These are phyloP conservation scores for Nicotiana undulata DNA, from an alignment of 257 asterid genomes.

Conservation along the genomic window DNA sequence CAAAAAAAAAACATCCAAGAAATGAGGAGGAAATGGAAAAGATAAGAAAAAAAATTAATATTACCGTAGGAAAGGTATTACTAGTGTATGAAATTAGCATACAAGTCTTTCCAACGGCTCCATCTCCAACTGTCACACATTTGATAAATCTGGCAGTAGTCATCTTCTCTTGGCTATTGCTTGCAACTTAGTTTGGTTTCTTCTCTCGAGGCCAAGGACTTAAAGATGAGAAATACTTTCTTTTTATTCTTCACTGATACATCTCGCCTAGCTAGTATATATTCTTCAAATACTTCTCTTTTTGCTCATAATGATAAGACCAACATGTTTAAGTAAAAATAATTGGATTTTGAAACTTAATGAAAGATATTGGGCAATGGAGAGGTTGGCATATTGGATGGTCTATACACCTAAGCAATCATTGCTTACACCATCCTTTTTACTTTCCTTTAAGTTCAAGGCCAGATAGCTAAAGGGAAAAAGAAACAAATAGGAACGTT, in stretches of 20 bases:
- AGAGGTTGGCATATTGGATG: slow-evolving; percentile 22
- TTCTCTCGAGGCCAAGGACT: not conserved
- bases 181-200: not conserved
- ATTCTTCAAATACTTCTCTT: not conserved
- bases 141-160: slow-evolving; percentile 65
- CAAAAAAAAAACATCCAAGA: not conserved
- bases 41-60: not conserved
- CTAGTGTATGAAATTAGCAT: slow-evolving; percentile 86
- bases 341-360: slow-evolving; percentile 5
- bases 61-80: slow-evolving; percentile 70
- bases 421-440: slow-evolving; percentile 22
- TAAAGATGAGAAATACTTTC: not conserved
- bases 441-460: slow-evolving; percentile 52
- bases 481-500: not conserved
- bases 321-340: not conserved
- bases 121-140: slow-evolving; percentile 84
- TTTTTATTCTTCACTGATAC: not conserved
- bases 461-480: slow-evolving; percentile 6
- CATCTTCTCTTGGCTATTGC: slow-evolving; percentile 18
- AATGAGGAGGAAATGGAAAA: not conserved
- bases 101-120: slow-evolving; percentile 86
- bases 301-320: not conserved
- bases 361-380: slow-evolving; percentile 1
- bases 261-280: not conserved
- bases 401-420: slow-evolving; percentile 24